phyloP scores from a whole-genome alignment of 345 rosid species.

The Citrus hindsii region DNA sequence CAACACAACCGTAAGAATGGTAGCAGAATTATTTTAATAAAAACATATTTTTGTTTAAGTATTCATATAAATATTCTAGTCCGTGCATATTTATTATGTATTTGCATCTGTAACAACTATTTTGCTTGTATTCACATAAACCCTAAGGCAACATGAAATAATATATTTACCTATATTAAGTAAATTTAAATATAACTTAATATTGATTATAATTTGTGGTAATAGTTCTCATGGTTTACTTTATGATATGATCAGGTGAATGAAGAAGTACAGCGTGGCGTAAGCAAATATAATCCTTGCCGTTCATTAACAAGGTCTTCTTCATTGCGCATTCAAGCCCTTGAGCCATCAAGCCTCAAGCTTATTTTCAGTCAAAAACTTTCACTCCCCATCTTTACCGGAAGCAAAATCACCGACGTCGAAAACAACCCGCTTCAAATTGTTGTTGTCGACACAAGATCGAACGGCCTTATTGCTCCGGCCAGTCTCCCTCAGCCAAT shows the following conservation, averaged over 20 bases:
- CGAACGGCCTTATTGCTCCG: conserved; percentile 9
- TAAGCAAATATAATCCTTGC: conserved; percentile 22
- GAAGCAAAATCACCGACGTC: conserved; percentile 54
- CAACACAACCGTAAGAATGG: neutral
- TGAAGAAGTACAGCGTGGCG: conserved; percentile 67
- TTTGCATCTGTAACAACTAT: neutral
- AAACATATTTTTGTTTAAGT: neutral
- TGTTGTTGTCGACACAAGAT: conserved; percentile 35
- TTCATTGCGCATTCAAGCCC: conserved; percentile 42
- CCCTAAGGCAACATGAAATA: neutral
- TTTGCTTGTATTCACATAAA: neutral
- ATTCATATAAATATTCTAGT: neutral
- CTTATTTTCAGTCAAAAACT: conserved; percentile 33
- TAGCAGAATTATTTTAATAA: neutral
- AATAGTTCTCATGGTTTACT: neutral
- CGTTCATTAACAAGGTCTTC: conserved; percentile 39
- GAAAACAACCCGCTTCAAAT: conserved; percentile 51
- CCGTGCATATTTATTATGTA: neutral
- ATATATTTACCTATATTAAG: neutral
- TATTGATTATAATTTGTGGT: neutral
- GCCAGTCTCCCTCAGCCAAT: conserved; percentile 42
- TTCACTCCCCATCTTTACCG: conserved; percentile 54
- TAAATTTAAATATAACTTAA: no score
- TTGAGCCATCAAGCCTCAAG: conserved; percentile 38
- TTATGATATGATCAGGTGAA: conserved; percentile 44